phyloP scores from a whole-genome alignment of 2,329 filamentous ascomycete genomes.

The Acephala macrosclerotiorum region DNA sequence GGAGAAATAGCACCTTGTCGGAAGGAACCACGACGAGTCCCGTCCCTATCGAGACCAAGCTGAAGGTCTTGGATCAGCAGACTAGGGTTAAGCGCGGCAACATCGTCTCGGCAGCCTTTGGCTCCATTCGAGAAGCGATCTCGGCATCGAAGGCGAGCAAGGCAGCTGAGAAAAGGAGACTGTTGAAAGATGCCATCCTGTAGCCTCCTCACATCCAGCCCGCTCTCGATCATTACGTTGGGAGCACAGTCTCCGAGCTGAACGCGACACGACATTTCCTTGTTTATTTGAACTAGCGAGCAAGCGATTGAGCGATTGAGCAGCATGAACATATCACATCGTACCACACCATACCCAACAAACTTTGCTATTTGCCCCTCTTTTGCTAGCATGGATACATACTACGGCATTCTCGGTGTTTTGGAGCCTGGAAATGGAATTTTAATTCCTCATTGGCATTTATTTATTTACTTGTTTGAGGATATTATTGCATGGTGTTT shows the following conservation, averaged over 20 bases:
- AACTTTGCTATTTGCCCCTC: too few species aligned
- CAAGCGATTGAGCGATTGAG: background rate
- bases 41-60: background rate
- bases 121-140: slow-evolving; percentile 19
- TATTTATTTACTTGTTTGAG: background rate
- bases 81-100: slow-evolving; percentile 10
- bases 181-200: slow-evolving; percentile 10
- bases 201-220: too few species aligned
- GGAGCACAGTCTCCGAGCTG: too few species aligned
- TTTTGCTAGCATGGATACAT: background rate
- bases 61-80: background rate
- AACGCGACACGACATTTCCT: background rate
- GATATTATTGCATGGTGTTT: background rate
- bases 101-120: slow-evolving; percentile 23
- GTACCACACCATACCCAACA: too few species aligned
- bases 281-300: background rate
- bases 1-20: slow-evolving; percentile 3
- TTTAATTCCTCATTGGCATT: background rate
- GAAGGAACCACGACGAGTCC: background rate
- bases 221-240: too few species aligned
- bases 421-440: background rate
- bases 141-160: background rate
- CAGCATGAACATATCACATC: too few species aligned
- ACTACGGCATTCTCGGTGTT: slow-evolving; percentile 4
- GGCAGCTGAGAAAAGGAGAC: slow-evolving; percentile 12